Evolutionary conservation across 1,139 yeast species (phyloP).

Genomic region (Dujonia santamariae): DNA sequence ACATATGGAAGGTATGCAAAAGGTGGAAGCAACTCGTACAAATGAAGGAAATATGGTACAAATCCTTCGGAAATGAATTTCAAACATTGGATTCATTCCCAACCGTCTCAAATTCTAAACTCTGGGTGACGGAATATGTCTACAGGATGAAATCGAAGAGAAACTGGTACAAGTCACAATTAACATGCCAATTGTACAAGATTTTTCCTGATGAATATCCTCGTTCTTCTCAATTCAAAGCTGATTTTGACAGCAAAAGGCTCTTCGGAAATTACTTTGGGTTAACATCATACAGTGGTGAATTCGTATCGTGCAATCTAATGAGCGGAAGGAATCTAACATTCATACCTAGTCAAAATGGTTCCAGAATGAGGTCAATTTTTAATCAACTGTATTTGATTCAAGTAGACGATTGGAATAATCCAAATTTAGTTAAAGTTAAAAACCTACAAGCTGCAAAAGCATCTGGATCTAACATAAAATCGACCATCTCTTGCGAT

Average conservation of each 20-base stretch:
- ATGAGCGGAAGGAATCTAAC: slow-evolving; percentile 41
- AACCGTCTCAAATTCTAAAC: slow-evolving; percentile 49
- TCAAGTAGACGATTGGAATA: slow-evolving; percentile 5
- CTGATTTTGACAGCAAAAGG: slow-evolving; percentile 37
- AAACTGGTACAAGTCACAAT: slow-evolving; percentile 52
- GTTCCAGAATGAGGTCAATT: neutral
- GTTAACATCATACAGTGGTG: slow-evolving; percentile 36
- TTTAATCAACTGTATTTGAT: slow-evolving; percentile 2
- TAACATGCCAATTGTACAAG: slow-evolving; percentile 29
- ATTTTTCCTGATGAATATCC: slow-evolving; percentile 27
- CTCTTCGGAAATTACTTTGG: slow-evolving; percentile 32
- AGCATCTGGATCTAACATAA: slow-evolving; percentile 13
- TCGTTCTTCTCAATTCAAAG: slow-evolving; percentile 24
- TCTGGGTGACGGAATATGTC: slow-evolving; percentile 57
- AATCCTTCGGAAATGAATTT: slow-evolving; percentile 47
- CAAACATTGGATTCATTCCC: slow-evolving; percentile 47
- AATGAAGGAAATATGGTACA: slow-evolving; percentile 62
- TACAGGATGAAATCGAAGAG: slow-evolving; percentile 40
- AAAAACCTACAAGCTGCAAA: slow-evolving; percentile 22
- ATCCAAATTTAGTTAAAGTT: too few species aligned
- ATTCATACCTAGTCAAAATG: slow-evolving; percentile 32
- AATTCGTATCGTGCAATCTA: slow-evolving; percentile 36
- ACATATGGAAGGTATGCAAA: slow-evolving; percentile 51
- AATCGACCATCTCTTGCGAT: slow-evolving; percentile 2
- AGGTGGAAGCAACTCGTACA: slow-evolving; percentile 50